A percentile compares a stretch with the other conserved stretches of the same genome.
These are phyloP conservation scores for Lenzites betulinus DNA, from an alignment of 768 basidiomycete genomes.

Conservation along the genomic window DNA sequence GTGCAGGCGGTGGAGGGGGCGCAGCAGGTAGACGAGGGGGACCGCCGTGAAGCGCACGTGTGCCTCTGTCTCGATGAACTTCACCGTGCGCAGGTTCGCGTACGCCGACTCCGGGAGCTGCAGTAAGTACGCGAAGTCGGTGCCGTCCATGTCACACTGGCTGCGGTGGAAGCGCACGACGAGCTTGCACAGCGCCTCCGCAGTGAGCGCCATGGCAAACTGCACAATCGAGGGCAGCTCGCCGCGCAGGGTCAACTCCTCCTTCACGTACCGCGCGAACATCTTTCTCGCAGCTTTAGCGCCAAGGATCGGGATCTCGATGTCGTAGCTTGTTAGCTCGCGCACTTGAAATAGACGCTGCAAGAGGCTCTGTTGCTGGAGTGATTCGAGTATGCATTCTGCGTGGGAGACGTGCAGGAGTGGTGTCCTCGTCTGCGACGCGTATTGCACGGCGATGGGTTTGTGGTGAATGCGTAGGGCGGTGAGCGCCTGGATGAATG, in stretches of 20 bases:
- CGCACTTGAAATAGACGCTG: background rate
- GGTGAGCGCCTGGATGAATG: conserved; percentile 4
- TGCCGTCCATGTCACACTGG: background rate
- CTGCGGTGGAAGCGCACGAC: conserved; percentile 5
- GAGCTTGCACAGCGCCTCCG: background rate
- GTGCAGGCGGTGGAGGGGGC: conserved; percentile 1
- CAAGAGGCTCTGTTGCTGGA: background rate
- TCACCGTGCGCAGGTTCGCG: background rate
- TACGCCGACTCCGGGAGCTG: background rate
- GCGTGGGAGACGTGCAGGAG: conserved; percentile 6
- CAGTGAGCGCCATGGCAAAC: conserved; percentile 4
- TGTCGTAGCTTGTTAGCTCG: conserved; percentile 4
- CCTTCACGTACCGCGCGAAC: background rate
- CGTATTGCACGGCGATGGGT: background rate
- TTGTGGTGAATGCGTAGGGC: conserved; percentile 3
- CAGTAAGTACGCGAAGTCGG: conserved; percentile 6
- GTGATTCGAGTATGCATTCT: conserved; percentile 1
- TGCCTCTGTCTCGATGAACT: conserved; percentile 1
- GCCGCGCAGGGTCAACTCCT: conserved; percentile 2
- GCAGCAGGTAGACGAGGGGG: background rate
- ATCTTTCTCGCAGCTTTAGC: background rate
- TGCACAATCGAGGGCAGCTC: conserved; percentile 6
- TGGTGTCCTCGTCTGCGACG: background rate
- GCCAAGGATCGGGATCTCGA: conserved; percentile 2
- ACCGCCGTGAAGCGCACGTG: background rate